Conservation (phyloP, 2,329 filamentous ascomycete genomes). For the Pseudocercospora macadamiae region DNA sequence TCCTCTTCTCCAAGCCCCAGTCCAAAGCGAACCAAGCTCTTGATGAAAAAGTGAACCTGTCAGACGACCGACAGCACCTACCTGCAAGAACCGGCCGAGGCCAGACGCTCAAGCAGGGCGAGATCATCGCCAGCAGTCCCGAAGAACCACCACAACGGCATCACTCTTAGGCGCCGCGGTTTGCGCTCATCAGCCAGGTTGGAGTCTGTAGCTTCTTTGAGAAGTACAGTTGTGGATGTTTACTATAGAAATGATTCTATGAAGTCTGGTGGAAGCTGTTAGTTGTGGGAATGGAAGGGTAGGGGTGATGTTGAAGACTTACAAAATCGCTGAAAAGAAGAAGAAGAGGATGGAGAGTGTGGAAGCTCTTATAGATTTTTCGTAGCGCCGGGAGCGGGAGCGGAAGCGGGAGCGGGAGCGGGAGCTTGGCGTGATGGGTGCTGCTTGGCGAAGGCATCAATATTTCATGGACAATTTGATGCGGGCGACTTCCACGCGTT, state of each 20-base stretch:
- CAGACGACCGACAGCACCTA: constrained; percentile 40
- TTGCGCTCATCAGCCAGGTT: constrained; percentile 40
- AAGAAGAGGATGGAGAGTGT: not conserved
- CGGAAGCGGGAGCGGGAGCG: not conserved
- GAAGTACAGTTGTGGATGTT: constrained; percentile 89
- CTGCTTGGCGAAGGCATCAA: no score
- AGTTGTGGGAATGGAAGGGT: not conserved
- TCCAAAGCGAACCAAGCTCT: constrained; percentile 29
- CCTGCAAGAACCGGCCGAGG: constrained; percentile 38
- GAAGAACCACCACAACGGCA: constrained; percentile 33
- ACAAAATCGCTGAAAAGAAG: not conserved
- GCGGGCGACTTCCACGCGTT: not conserved
- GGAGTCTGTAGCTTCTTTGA: constrained; percentile 73
- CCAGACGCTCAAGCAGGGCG: constrained; percentile 36
- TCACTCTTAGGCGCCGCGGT: constrained; percentile 41
- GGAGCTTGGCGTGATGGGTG: no score
- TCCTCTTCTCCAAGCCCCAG: constrained; percentile 31
- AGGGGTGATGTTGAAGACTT: not conserved
- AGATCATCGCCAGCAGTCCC: constrained; percentile 39
- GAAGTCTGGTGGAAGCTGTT: not conserved
- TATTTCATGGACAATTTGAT: no score
- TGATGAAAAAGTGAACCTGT: constrained; percentile 39
- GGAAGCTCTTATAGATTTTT: not conserved
- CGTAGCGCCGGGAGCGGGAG: not conserved
- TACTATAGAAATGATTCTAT: constrained; percentile 73